Evolutionary conservation across 331 rosid genomes (phyloP).

Genomic region (Arachis monticola): DNA sequence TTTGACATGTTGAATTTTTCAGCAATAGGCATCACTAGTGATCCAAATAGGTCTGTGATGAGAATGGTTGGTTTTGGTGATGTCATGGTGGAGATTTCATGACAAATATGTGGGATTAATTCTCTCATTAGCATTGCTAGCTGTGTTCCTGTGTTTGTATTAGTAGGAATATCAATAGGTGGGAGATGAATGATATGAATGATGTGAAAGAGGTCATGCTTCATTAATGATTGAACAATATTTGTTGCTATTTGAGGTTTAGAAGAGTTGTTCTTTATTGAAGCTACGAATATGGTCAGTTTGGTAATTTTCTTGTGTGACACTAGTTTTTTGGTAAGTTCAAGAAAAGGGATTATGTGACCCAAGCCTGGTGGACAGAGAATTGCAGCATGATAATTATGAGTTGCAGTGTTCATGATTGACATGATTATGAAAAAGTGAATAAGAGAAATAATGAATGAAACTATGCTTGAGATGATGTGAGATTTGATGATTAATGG

Average conservation of each 20-base stretch:
- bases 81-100: constrained; percentile 9
- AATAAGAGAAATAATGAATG: background rate
- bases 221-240: background rate
- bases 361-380: constrained; percentile 24
- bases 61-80: constrained; percentile 13
- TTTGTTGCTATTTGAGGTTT: background rate
- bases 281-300: background rate
- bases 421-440: background rate
- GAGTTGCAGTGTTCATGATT: background rate
- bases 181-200: constrained; percentile 3
- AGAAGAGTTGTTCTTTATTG: background rate
- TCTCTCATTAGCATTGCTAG: background rate
- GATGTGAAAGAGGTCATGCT: background rate
- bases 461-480: no score
- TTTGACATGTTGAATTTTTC: background rate
- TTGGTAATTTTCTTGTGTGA: constrained; percentile 22
- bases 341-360: constrained; percentile 20
- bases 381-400: background rate
- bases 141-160: background rate
- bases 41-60: background rate
- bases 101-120: background rate
- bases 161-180: background rate
- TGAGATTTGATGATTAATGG: no score
- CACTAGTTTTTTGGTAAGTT: constrained; percentile 9
- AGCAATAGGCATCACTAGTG: no score